A percentile compares a stretch with the other conserved stretches of the same genome.
Evolutionary conservation across 768 basidiomycete genomes (phyloP).

Genomic region (Lanmaoa rubissima): DNA sequence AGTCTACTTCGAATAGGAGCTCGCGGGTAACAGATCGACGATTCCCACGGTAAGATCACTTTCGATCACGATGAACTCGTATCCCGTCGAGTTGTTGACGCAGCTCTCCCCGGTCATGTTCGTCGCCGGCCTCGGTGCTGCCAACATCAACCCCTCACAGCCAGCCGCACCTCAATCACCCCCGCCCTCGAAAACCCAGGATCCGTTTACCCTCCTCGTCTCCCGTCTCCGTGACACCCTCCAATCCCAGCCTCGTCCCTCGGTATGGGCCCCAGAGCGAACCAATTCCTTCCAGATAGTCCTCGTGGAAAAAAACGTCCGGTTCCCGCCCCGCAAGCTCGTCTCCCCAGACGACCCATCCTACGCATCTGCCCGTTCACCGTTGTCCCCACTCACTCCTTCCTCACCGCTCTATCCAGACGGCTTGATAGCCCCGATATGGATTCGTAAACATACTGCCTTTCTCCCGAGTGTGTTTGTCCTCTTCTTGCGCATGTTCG

Average conservation of each 20-base stretch:
- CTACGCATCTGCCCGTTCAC: constrained; percentile 70
- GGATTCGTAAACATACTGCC: constrained; percentile 94
- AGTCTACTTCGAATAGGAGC: neutral
- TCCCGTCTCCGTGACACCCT: constrained; percentile 69
- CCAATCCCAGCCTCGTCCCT: constrained; percentile 55
- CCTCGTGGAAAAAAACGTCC: constrained; percentile 78
- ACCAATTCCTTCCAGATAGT: constrained; percentile 76
- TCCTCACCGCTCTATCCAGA: constrained; percentile 92
- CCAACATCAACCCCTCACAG: neutral
- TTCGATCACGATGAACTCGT: constrained; percentile 72
- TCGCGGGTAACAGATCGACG: accelerated
- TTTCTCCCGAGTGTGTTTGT: constrained; percentile 93
- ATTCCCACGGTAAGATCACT: constrained; percentile 1
- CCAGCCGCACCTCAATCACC: too few species aligned
- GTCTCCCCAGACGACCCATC: constrained; percentile 55
- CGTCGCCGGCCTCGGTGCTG: constrained; percentile 67
- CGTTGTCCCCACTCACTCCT: constrained; percentile 87
- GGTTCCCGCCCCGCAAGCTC: constrained; percentile 86
- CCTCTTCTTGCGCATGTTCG: constrained; percentile 82
- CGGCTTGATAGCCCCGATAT: constrained; percentile 95
- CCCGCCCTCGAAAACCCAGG: constrained; percentile 39
- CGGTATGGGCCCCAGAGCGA: constrained; percentile 74
- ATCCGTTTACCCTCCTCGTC: constrained; percentile 60
- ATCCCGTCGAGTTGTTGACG: constrained; percentile 84
- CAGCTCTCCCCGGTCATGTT: constrained; percentile 95